A percentile compares a stretch with the other conserved stretches of the same genome.
phyloP scores from a whole-genome alignment of 768 basidiomycete species.

The Hirschioporus abietinus region DNA sequence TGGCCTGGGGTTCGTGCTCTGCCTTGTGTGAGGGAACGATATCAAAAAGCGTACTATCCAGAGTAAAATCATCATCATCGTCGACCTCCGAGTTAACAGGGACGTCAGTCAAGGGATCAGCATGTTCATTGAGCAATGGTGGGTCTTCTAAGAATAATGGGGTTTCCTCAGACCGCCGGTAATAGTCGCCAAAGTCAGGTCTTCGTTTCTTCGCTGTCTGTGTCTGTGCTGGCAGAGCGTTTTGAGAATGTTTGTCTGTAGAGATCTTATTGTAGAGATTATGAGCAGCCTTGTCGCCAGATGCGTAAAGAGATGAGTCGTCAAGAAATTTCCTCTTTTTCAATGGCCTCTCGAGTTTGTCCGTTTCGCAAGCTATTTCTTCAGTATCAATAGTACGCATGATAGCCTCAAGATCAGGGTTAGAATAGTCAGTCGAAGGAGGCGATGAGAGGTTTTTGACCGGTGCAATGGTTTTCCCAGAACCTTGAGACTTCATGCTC shows the following conservation, averaged over 20 bases:
- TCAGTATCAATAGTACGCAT: neutral
- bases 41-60: constrained; percentile 30
- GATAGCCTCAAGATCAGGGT: constrained; percentile 36
- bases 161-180: neutral
- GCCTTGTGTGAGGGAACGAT: constrained; percentile 19
- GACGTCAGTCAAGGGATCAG: constrained; percentile 24
- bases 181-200: neutral
- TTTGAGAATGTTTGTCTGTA: too few relatives aligned
- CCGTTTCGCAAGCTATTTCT: constrained; percentile 9
- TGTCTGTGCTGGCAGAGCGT: too few relatives aligned
- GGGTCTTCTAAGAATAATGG: neutral
- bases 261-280: neutral
- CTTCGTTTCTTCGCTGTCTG: neutral
- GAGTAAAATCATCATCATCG: constrained; percentile 25
- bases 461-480: constrained; percentile 19
- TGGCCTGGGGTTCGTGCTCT: constrained; percentile 10
- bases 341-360: neutral
- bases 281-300: neutral
- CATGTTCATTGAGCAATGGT: neutral
- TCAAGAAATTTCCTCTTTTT: neutral
- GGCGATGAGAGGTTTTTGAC: constrained; percentile 17
- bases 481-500: constrained; percentile 21
- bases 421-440: constrained; percentile 29
- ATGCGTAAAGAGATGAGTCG: neutral
- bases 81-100: constrained; percentile 37